Evolutionary conservation across 2,329 filamentous ascomycete species (phyloP).

Genomic region (Nigrograna mackinnonii): DNA sequence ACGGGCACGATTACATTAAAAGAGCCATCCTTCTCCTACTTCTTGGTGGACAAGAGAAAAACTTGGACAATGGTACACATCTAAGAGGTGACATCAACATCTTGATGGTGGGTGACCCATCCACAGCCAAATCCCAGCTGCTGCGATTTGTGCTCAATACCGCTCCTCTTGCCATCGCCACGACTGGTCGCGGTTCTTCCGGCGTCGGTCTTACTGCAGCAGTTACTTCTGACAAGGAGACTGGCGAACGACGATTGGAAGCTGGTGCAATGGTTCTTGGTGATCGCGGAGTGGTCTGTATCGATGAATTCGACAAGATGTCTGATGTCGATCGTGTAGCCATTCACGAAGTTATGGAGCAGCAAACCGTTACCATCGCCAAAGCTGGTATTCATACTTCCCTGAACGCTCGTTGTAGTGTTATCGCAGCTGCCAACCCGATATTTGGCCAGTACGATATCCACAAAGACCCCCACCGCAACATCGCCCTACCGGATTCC

Average conservation of each 20-base stretch:
- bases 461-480: constrained; percentile 98
- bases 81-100: constrained; percentile 99
- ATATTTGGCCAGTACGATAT: constrained; percentile 98
- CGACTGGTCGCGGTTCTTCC: constrained; percentile 93
- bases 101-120: constrained; percentile 97
- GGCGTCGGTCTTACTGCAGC: constrained; percentile 97
- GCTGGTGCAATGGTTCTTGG: constrained; percentile 98
- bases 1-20: constrained; percentile 96
- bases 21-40: constrained; percentile 96
- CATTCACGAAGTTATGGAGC: constrained; percentile 99
- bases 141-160: constrained; percentile 97
- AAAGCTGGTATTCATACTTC: constrained; percentile 99
- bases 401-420: constrained; percentile 93
- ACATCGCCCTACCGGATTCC: constrained; percentile 95
- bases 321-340: constrained; percentile 96
- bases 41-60: constrained; percentile 96
- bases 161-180: constrained; percentile 93
- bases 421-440: constrained; percentile 94
- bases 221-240: constrained; percentile 96
- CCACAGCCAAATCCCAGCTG: constrained; percentile 97
- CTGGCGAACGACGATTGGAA: constrained; percentile 89
- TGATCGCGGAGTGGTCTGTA: constrained; percentile 96
- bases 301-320: constrained; percentile 99
- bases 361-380: constrained; percentile 98
- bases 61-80: constrained; percentile 96